phyloP scores from a whole-genome alignment of 208 protist genomes.

The Phytomonas sp. region DNA sequence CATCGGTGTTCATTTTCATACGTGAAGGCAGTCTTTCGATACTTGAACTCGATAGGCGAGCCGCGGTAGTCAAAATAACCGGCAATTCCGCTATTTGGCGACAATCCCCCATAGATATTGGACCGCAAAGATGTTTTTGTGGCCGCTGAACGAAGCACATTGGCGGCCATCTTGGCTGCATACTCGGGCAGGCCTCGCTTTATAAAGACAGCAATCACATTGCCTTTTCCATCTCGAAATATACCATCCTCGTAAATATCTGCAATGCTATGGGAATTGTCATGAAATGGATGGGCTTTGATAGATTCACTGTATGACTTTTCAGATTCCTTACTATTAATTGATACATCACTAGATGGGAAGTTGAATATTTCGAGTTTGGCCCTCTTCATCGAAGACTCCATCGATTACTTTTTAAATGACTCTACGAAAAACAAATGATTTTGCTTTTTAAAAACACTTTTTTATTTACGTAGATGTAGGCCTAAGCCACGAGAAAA shows the following conservation, averaged over 20 bases:
- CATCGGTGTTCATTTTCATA: slow-evolving; percentile 55
- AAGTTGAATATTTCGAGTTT: slow-evolving; percentile 31
- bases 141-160: slow-evolving; percentile 63
- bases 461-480: background rate
- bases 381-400: slow-evolving; percentile 23
- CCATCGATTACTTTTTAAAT: slow-evolving; percentile 7
- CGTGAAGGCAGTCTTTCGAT: slow-evolving; percentile 84
- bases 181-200: slow-evolving; percentile 55
- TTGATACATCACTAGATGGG: slow-evolving; percentile 7
- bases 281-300: slow-evolving; percentile 75
- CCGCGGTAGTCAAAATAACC: slow-evolving; percentile 89
- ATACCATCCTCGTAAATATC: slow-evolving; percentile 59
- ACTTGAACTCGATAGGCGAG: slow-evolving; percentile 77
- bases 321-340: slow-evolving; percentile 28
- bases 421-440: background rate
- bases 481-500: background rate
- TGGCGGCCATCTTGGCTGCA: slow-evolving; percentile 46
- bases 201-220: slow-evolving; percentile 53
- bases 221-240: slow-evolving; percentile 60
- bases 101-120: slow-evolving; percentile 69
- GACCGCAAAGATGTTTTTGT: slow-evolving; percentile 54
- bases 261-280: slow-evolving; percentile 58
- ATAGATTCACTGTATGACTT: slow-evolving; percentile 52
- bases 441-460: background rate
- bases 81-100: slow-evolving; percentile 82